Percentiles rank a stretch among this genome's conserved stretches.
These are phyloP conservation scores for Camptophora hylomeconis DNA, from an alignment of 2,329 filamentous ascomycete genomes.

Conservation along the genomic window DNA sequence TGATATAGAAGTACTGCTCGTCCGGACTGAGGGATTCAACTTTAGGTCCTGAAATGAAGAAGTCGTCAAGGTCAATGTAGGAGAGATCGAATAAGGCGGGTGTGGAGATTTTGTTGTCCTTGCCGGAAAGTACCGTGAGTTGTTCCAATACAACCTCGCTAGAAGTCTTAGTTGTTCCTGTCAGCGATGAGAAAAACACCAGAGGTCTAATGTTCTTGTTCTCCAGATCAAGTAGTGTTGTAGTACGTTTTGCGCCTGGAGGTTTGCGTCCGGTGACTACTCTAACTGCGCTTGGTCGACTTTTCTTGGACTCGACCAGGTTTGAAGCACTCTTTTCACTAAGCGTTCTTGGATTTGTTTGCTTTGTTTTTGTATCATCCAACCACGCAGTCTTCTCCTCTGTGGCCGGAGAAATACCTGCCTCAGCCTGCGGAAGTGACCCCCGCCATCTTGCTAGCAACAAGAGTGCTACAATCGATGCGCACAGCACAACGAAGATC, in stretches of 20 bases:
- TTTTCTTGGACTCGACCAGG: slow-evolving; percentile 7
- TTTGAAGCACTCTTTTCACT: slow-evolving; percentile 3
- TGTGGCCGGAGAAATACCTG: slow-evolving; percentile 7
- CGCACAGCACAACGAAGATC: slow-evolving; percentile 5
- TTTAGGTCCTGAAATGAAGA: slow-evolving; percentile 68
- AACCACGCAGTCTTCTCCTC: slow-evolving; percentile 12
- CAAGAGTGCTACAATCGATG: slow-evolving; percentile 6
- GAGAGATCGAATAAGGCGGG: slow-evolving; percentile 65
- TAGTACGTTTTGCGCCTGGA: neutral
- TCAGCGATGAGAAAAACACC: slow-evolving; percentile 83
- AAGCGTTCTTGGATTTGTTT: neutral
- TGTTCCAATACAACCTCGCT: slow-evolving; percentile 50
- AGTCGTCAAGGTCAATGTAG: slow-evolving; percentile 84
- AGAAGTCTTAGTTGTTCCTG: slow-evolving; percentile 65
- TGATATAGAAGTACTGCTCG: slow-evolving; percentile 54
- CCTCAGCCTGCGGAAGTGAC: neutral
- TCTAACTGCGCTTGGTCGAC: slow-evolving; percentile 8
- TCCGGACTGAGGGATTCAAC: slow-evolving; percentile 6
- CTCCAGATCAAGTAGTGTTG: neutral
- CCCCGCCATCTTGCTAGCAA: slow-evolving; percentile 7
- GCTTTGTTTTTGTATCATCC: slow-evolving; percentile 1
- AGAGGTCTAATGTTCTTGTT: slow-evolving; percentile 43
- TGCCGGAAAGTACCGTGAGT: slow-evolving; percentile 30
- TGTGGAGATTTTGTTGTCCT: slow-evolving; percentile 27
- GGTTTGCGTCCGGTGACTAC: slow-evolving; percentile 16